Conservation (phyloP, 1,284 basidiomycete genomes). For the Melampsora larici-populina region DNA sequence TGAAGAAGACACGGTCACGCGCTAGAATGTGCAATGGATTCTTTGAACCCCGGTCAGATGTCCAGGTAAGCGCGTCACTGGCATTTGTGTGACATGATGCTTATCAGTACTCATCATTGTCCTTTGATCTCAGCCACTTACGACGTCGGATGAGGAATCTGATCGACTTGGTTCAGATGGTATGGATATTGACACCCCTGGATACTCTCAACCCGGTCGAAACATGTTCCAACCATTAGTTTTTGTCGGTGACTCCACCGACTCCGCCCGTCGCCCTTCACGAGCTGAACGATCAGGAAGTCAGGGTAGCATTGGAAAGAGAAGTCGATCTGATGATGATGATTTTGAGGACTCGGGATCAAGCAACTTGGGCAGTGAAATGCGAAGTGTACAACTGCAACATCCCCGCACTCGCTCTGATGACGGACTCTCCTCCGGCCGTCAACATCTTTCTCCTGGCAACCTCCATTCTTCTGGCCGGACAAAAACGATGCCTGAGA, state of each 20-base stretch:
- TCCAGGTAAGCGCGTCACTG: neutral
- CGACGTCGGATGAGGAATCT: neutral
- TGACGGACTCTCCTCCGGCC: neutral
- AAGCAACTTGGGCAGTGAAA: slow-evolving; percentile 6
- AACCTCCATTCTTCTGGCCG: slow-evolving; percentile 4
- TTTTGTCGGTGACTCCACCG: neutral
- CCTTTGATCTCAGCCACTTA: neutral
- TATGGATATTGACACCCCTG: slow-evolving; percentile 36
- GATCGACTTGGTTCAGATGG: slow-evolving; percentile 15
- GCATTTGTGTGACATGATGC: neutral
- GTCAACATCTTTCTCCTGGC: neutral
- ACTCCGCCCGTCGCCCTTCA: neutral
- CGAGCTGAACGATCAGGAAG: slow-evolving; percentile 16
- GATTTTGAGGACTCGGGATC: slow-evolving; percentile 1
- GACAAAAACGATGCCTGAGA: neutral
- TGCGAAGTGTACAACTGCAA: neutral
- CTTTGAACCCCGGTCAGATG: neutral
- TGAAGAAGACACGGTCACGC: slow-evolving; percentile 12
- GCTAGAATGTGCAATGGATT: slow-evolving; percentile 2
- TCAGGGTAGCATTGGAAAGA: slow-evolving; percentile 39
- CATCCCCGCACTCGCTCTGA: neutral
- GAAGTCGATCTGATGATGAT: slow-evolving; percentile 38
- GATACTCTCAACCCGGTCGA: neutral
- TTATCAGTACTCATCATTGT: neutral
- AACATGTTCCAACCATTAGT: neutral